phyloP scores from a whole-genome alignment of 495 filamentous ascomycete genomes.

The Talaromyces ruber region DNA sequence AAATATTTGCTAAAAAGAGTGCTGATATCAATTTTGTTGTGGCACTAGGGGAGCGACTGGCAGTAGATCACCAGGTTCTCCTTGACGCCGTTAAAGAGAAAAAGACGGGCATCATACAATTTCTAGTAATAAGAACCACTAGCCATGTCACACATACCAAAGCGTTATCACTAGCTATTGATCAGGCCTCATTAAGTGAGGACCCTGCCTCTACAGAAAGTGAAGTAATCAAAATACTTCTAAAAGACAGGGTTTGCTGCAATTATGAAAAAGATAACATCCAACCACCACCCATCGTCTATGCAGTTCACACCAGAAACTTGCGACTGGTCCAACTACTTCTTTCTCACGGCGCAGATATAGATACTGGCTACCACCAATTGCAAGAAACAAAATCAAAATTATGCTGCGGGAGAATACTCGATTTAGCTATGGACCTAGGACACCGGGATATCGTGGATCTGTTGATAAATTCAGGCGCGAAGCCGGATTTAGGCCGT shows the following conservation, averaged over 20 bases:
- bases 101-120: not conserved
- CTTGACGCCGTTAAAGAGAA: not conserved
- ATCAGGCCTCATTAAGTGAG: not conserved
- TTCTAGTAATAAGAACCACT: not conserved
- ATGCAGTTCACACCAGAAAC: not conserved
- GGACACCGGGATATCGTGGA: not conserved
- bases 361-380: not conserved
- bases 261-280: not conserved
- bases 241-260: not conserved
- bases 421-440: not conserved
- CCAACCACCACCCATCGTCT: not conserved
- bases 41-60: not conserved
- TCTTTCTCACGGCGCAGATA: constrained; percentile 1
- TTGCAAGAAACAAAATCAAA: not conserved
- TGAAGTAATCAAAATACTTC: not conserved
- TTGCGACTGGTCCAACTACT: not conserved
- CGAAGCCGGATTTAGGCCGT: not conserved
- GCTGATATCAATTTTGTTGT: not conserved
- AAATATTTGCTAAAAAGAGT: not conserved
- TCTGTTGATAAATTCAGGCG: not conserved
- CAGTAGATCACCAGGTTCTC: not conserved
- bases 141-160: not conserved
- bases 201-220: not conserved
- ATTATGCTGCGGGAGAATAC: not conserved
- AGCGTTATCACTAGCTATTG: not conserved